Conservation (phyloP, 768 basidiomycete genomes). For the Naganishia friedmannii region DNA sequence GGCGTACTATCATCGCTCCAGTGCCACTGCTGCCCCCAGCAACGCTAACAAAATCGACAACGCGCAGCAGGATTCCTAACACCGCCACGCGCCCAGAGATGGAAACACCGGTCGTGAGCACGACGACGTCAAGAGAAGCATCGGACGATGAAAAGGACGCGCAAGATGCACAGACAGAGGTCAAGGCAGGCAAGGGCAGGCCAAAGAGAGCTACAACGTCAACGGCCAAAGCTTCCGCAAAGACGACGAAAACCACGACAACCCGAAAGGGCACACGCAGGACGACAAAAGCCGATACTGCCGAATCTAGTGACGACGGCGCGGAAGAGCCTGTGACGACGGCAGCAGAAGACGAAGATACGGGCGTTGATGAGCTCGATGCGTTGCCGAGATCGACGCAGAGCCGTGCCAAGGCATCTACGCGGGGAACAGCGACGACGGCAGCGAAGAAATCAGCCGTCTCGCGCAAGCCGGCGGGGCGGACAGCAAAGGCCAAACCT, state of each 20-base stretch:
- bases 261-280: neutral
- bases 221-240: neutral
- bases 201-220: neutral
- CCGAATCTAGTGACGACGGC: neutral
- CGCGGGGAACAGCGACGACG: neutral
- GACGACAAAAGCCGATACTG: neutral
- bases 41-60: neutral
- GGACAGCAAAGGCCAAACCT: neutral
- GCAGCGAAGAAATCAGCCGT: neutral
- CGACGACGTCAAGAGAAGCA: neutral
- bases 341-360: neutral
- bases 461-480: neutral
- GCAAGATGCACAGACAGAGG: neutral
- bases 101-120: neutral
- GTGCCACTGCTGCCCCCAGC: neutral
- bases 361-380: neutral
- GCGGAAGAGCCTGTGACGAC: neutral
- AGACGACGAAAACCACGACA: slow-evolving; percentile 9
- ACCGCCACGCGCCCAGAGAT: neutral
- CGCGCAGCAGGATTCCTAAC: slow-evolving; percentile 11
- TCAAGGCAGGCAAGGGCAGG: neutral
- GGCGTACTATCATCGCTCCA: neutral
- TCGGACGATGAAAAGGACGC: slow-evolving; percentile 10
- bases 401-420: neutral
- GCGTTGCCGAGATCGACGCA: neutral